Conservation (phyloP, 225 moss, liverwort and hornwort genomes). For the Marchantia paleacea region DNA sequence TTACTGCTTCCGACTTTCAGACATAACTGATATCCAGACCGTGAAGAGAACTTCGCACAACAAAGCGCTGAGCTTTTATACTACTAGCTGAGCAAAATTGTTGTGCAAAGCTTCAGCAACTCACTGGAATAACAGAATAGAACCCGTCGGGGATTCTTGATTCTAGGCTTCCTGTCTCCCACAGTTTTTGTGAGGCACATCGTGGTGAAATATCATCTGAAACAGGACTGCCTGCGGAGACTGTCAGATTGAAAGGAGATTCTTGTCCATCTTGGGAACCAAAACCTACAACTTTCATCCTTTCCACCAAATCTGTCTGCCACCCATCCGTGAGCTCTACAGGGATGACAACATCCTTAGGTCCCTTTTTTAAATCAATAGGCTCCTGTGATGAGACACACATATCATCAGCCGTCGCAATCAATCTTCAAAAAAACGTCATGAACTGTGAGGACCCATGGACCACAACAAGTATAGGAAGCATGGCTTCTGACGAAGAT, state of each 20-base stretch:
- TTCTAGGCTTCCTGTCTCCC: constrained; percentile 82
- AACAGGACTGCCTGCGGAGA: constrained; percentile 62
- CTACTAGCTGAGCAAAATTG: neutral
- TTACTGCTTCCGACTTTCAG: neutral
- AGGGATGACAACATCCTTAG: constrained; percentile 12
- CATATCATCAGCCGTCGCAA: constrained; percentile 8
- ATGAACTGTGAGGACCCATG: neutral
- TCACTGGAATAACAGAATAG: constrained; percentile 93
- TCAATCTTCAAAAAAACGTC: neutral
- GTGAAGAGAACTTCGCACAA: neutral
- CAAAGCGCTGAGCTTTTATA: neutral
- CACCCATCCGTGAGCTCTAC: constrained; percentile 33
- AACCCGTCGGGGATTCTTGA: constrained; percentile 86
- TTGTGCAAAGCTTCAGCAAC: constrained; percentile 25
- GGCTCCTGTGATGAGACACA: constrained; percentile 29
- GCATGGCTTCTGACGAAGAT: neutral
- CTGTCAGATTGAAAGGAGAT: constrained; percentile 28
- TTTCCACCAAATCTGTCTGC: constrained; percentile 46
- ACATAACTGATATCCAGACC: neutral
- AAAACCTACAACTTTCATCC: constrained; percentile 44
- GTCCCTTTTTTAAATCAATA: constrained; percentile 14
- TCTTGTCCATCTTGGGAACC: constrained; percentile 42
- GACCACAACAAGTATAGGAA: neutral
- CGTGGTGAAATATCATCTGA: constrained; percentile 71
- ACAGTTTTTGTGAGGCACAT: constrained; percentile 81